Evolutionary conservation across 768 basidiomycete genomes (phyloP), one percentile per base, ranked within the genome.

Genomic region (Leccinellum rugosiceps): DNA sequence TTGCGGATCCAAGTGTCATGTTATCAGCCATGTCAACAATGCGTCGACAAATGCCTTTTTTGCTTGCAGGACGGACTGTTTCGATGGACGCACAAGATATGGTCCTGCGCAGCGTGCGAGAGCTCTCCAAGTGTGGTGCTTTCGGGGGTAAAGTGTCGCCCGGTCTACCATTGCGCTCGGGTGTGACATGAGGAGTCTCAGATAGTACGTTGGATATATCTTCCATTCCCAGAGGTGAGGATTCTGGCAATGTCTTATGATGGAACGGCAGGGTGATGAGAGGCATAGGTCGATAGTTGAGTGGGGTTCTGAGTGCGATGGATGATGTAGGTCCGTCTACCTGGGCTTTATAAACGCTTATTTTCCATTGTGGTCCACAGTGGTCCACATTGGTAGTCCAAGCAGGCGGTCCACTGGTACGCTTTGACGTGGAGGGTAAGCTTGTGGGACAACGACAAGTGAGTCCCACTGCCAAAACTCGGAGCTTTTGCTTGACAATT

Each of bases 21-120:
- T 26, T 32, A 3, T 57, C 43, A 1, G 59, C 56, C 11, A 58
- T 61, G 10, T 67, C 60, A 9, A 19, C 11, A 46, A 66, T 57
- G 46, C 53, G 51, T 30, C 55, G 64, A 41, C 64, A 62, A 25
- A 66, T 6, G 11, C 60, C 57, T 47, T 53, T 61, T 8, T 6
- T 28, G 4, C 15, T 47, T 17, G 57, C 14, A 17, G 59, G 54
- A n/a, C 53, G 44, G 19, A 62, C 13, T 0, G 66, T 68, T 7
- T 62, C 57, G 35, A 68, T 31, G 17, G 64, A 69, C 13, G 59
- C 54, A 35, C 11, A 43, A 7, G 68, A 70, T 10, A 28, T n/a
- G 0, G 59, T 64, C 52, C 68, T 64, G n/a, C 48, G 62, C 5
- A 68, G 52, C 1, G 58, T 51, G 26, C 45, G 59, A 38, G 56